Conservation (phyloP, 2,329 filamentous ascomycete genomes). For the Chaetomium strumarium region DNA sequence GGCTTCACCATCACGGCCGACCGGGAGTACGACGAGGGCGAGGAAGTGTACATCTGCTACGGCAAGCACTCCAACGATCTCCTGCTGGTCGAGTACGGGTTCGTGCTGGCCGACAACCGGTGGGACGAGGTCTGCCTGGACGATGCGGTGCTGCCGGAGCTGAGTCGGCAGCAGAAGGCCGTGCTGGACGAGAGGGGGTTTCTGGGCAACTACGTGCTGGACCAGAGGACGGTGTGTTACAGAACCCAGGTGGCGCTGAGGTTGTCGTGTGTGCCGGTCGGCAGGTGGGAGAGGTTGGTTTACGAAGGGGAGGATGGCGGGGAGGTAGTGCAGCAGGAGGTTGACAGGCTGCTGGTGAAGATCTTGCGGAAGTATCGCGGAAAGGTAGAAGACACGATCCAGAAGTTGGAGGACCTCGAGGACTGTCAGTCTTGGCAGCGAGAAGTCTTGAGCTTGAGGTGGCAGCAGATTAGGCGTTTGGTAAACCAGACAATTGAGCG, state of each 20-base stretch:
- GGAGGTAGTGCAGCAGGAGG: constrained; percentile 35
- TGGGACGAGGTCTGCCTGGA: constrained; percentile 48
- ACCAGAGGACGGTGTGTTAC: constrained; percentile 46
- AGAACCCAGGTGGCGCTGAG: constrained; percentile 50
- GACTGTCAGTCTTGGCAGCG: constrained; percentile 33
- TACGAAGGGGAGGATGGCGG: constrained; percentile 41
- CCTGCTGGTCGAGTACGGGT: constrained; percentile 62
- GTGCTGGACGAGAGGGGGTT: constrained; percentile 43
- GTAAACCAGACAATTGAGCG: constrained; percentile 33
- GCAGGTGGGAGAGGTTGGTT: constrained; percentile 43
- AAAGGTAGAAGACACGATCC: constrained; percentile 29
- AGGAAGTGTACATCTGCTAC: constrained; percentile 66
- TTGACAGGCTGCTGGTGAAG: constrained; percentile 34
- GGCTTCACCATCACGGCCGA: constrained; percentile 52
- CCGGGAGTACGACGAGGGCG: constrained; percentile 45
- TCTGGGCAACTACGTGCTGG: constrained; percentile 46
- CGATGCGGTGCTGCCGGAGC: constrained; percentile 37
- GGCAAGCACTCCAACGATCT: constrained; percentile 68
- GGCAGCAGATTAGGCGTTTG: constrained; percentile 39
- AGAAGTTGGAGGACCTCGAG: constrained; percentile 27
- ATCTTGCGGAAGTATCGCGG: constrained; percentile 35
- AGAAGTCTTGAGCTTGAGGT: constrained; percentile 34
- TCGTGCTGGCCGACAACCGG: constrained; percentile 40
- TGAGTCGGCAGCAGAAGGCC: constrained; percentile 32
- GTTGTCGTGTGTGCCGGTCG: constrained; percentile 30